These are phyloP conservation scores for Aureobasidium mangrovei DNA, from an alignment of 2,329 filamentous ascomycete species.

Conservation along the genomic window DNA sequence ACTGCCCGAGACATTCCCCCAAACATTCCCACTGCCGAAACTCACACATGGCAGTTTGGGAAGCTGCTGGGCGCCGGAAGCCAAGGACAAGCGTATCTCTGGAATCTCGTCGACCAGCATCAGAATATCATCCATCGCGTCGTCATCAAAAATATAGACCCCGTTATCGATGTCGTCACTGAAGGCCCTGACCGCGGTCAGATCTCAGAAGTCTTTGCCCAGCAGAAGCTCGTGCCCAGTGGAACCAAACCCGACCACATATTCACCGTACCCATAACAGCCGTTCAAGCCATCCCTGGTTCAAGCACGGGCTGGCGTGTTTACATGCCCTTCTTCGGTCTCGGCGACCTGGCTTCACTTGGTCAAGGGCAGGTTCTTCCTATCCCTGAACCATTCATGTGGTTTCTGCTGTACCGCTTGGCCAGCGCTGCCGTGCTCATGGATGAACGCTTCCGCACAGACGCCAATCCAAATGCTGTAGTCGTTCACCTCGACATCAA, in stretches of 20 bases:
- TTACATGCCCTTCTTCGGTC: not conserved
- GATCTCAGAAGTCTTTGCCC: not conserved
- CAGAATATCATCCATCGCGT: not conserved
- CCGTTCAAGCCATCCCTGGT: not conserved
- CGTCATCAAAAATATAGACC: not conserved
- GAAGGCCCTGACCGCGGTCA: not conserved
- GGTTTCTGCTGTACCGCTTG: not conserved
- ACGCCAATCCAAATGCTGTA: not conserved
- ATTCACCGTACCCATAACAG: not conserved
- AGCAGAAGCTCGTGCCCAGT: not conserved
- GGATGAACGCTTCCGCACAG: not conserved
- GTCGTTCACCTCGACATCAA: not conserved
- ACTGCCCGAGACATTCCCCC: not conserved
- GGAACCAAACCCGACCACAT: not conserved
- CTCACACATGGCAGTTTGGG: not conserved
- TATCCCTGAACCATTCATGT: conserved; percentile 3
- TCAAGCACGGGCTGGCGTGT: not conserved
- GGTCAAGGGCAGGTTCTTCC: not conserved
- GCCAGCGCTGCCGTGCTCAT: not conserved
- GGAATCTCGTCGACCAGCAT: not conserved
- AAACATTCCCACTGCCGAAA: not conserved
- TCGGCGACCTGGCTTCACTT: not conserved
- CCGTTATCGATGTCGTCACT: not conserved
- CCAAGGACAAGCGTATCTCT: not conserved
- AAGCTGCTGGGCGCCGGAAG: not conserved